A percentile compares a stretch with the other conserved stretches of the same genome.
Conservation (phyloP, 305 asterid genomes). For the Ajuga reptans region DNA sequence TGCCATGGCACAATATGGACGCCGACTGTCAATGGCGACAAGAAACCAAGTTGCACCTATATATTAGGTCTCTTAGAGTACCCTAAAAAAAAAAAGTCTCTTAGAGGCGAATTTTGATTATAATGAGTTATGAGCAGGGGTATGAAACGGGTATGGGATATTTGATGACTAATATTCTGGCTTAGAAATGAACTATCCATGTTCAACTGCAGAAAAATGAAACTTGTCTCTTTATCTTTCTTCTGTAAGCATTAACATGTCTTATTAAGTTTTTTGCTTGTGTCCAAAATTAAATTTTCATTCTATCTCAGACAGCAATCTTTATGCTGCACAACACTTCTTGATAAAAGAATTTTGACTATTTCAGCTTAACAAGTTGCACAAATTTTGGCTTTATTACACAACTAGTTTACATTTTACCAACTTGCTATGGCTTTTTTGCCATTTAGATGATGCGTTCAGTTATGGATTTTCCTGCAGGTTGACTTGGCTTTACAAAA, state of each 20-base stretch:
- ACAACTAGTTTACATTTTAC: background rate
- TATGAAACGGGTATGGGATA: background rate
- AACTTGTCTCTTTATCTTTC: background rate
- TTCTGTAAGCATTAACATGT: background rate
- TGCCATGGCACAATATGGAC: background rate
- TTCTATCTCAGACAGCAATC: background rate
- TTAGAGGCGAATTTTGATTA: background rate
- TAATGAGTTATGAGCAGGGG: background rate
- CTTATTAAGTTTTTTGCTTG: background rate
- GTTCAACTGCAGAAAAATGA: background rate
- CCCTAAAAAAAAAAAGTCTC: no score
- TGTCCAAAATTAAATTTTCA: background rate
- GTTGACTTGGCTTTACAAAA: constrained; percentile 53
- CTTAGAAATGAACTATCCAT: background rate
- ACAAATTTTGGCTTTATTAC: background rate
- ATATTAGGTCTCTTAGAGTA: background rate
- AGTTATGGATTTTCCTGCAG: constrained; percentile 31
- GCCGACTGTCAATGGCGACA: background rate
- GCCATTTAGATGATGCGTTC: constrained; percentile 7
- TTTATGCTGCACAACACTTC: constrained; percentile 7
- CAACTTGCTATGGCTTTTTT: constrained; percentile 12
- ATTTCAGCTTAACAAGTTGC: background rate
- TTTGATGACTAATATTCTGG: background rate
- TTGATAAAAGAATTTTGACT: background rate
- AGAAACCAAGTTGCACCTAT: background rate